Base-by-base conservation (phyloP, 2,329 filamentous ascomycete genomes). In the Sporothrix globosa region DNA sequence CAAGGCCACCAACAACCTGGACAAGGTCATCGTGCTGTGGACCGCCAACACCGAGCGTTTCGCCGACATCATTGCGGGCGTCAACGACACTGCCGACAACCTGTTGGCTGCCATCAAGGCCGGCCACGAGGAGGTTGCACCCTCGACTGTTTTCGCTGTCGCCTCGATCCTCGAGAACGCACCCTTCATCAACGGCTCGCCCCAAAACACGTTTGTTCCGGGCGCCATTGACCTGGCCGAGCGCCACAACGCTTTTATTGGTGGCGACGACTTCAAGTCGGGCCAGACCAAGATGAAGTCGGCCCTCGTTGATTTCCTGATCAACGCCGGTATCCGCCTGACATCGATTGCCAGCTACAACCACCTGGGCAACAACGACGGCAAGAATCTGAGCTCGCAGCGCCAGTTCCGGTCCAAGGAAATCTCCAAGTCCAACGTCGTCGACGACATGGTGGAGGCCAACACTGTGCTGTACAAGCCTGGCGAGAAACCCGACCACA, bases 231-330 rank as follows among this genome's bases (percentile, higher is more conserved):
- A 95, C 78, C 89, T 99, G 71, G 96, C 96, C 27, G 92, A 96
- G 84, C 86, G 91, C 81, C 90, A 96, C 81, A 86, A 88, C 70
- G 89, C 94, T 73, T 99, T 97, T 84, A 93, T 99, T 77, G 96
- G 96, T 71, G 96, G 96, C 74, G 96, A 99, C 77, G 96, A 99
- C 84, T 99, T 99, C 90, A 99, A 99, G 86, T 98, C 96, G 73
- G 96, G 96, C 73, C 96, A 99, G 86, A 99, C 96, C 80, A 99
- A 99, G 90, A 99, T 99, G 96, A 99, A 99, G 85, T 98, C 96
- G 72, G 96, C 96, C 24, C 89, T 99, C 41, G 96, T 98, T 60
- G 96, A 99, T 83, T 99, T 99, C 84, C 83, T 99, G 80, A 97
- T 99, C 89, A 97, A 90, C 80, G 96, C 96, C 63, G 96, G 96